Evolutionary conservation across 1,284 basidiomycete species (phyloP).

Genomic region (Psilocybe mexicana): DNA sequence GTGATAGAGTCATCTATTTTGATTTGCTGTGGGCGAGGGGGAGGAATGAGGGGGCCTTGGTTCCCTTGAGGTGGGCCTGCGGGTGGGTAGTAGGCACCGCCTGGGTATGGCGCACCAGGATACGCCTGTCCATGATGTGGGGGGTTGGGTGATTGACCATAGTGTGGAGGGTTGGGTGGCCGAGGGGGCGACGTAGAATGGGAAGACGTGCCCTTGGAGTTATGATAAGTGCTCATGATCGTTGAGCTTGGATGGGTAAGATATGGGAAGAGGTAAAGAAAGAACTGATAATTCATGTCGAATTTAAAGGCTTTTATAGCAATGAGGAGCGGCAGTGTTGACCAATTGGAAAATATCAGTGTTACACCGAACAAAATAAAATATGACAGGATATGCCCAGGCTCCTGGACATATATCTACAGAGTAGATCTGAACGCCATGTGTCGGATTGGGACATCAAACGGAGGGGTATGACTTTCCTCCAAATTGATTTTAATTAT

Average conservation of each 20-base stretch:
- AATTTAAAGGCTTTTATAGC: neutral
- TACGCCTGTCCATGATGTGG: neutral
- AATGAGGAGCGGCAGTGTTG: neutral
- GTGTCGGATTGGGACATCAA: too few species aligned
- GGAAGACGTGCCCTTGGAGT: too few species aligned
- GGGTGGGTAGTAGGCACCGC: neutral
- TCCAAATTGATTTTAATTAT: too few species aligned
- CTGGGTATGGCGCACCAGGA: neutral
- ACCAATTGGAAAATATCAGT: neutral
- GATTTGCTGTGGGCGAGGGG: neutral
- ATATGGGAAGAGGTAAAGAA: too few species aligned
- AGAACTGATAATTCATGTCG: neutral
- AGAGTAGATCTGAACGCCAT: too few species aligned
- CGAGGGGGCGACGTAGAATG: too few species aligned
- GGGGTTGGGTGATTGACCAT: neutral
- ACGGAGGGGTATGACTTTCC: too few species aligned
- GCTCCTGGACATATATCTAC: too few species aligned
- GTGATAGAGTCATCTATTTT: neutral
- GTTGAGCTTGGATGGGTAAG: too few species aligned
- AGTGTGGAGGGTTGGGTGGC: neutral
- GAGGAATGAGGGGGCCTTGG: neutral
- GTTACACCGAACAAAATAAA: too few species aligned
- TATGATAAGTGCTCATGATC: too few species aligned
- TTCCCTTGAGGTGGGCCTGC: neutral
- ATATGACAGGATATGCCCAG: too few species aligned